phyloP scores from a whole-genome alignment of 805 yeast species.

The Myxozyma melibiosi region DNA sequence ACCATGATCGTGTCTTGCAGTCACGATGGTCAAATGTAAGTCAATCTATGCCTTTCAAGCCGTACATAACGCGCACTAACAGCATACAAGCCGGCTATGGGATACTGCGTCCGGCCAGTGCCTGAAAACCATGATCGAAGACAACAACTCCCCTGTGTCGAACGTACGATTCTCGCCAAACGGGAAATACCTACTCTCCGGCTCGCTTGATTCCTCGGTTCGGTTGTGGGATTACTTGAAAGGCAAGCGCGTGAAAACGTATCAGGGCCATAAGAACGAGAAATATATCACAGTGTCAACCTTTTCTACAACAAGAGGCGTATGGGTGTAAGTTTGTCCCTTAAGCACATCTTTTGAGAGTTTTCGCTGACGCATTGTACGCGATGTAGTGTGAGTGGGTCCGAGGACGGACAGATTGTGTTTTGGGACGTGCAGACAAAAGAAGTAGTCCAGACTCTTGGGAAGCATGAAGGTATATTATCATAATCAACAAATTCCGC shows the following conservation, averaged over 20 bases:
- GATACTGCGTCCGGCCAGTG: slow-evolving; percentile 90
- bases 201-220: slow-evolving; percentile 77
- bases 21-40: slow-evolving; percentile 77
- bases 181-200: slow-evolving; percentile 76
- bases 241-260: slow-evolving; percentile 78
- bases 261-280: slow-evolving; percentile 43
- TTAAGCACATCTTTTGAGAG: background rate
- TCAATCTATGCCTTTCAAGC: too few relatives aligned
- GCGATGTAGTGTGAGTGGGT: slow-evolving; percentile 62
- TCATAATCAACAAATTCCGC: too few relatives aligned
- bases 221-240: slow-evolving; percentile 88
- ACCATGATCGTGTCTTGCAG: slow-evolving; percentile 83
- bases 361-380: background rate
- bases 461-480: slow-evolving; percentile 36
- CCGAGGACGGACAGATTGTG: slow-evolving; percentile 55
- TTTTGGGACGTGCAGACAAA: slow-evolving; percentile 72
- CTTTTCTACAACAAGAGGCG: slow-evolving; percentile 49
- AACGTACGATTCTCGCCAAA: slow-evolving; percentile 78
- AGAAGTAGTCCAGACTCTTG: slow-evolving; percentile 45
- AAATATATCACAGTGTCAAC: slow-evolving; percentile 56
- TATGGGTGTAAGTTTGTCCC: slow-evolving; percentile 43
- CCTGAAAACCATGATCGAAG: slow-evolving; percentile 82
- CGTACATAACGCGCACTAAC: too few relatives aligned
- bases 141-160: slow-evolving; percentile 71
- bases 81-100: slow-evolving; percentile 72